A percentile compares a stretch with the other conserved stretches of the same genome.
Evolutionary conservation across 2,329 filamentous ascomycete species (phyloP).

Genomic region (Berkeleyomyces basicola): DNA sequence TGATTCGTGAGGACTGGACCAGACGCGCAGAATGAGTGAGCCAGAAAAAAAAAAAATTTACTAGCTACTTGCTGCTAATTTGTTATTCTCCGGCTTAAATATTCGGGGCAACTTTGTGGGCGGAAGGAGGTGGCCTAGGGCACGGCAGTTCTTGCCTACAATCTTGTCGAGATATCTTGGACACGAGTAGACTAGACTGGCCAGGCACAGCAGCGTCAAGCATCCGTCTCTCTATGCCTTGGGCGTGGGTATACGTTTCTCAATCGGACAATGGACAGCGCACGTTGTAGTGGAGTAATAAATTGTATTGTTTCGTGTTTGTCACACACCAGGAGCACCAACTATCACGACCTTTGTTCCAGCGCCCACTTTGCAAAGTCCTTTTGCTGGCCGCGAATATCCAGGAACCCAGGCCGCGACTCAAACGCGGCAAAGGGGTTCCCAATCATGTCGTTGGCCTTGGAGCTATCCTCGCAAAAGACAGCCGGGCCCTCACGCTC

Average conservation of each 20-base stretch:
- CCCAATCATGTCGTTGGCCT: conserved; percentile 52
- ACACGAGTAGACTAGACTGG: neutral
- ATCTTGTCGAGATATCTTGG: neutral
- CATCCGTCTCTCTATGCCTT: neutral
- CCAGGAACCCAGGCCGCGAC: conserved; percentile 67
- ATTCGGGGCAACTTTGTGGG: neutral
- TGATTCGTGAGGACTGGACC: too few relatives aligned
- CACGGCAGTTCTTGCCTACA: neutral
- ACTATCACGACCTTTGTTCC: conserved; percentile 14
- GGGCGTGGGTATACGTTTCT: too few relatives aligned
- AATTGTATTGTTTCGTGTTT: neutral
- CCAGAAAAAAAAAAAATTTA: too few relatives aligned
- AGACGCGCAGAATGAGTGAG: too few relatives aligned
- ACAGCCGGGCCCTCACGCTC: conserved; percentile 48
- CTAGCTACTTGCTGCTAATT: too few relatives aligned
- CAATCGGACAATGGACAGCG: too few relatives aligned
- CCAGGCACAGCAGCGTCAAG: neutral
- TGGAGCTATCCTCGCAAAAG: conserved; percentile 47
- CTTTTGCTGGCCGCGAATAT: conserved; percentile 65
- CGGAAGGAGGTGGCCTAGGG: neutral
- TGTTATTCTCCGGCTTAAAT: too few relatives aligned
- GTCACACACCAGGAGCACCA: neutral
- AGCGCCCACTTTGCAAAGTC: conserved; percentile 66
- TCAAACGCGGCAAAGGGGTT: conserved; percentile 73
- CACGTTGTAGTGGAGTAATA: neutral